Percentiles rank a stretch among this genome's conserved stretches.
These are phyloP conservation scores for Fusarium denticulatum DNA, from an alignment of 2,329 filamentous ascomycete genomes.

Conservation along the genomic window DNA sequence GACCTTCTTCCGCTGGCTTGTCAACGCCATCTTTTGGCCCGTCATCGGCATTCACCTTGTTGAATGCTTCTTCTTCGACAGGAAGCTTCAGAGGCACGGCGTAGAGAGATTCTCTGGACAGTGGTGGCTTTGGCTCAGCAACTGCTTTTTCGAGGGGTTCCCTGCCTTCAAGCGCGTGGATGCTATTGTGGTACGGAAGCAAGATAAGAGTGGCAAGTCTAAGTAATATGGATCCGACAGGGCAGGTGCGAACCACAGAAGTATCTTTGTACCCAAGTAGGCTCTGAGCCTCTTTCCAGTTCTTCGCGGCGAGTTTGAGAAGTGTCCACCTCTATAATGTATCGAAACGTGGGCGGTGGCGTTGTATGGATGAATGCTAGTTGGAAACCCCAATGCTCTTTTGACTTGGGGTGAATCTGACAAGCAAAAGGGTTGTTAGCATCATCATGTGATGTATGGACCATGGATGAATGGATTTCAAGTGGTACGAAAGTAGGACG, in stretches of 20 bases:
- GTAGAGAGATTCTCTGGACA: slow-evolving; percentile 56
- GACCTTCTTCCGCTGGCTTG: slow-evolving; percentile 65
- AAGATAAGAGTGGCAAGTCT: slow-evolving; percentile 50
- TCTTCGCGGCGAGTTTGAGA: too few relatives aligned
- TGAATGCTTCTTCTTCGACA: slow-evolving; percentile 69
- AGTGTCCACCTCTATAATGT: too few relatives aligned
- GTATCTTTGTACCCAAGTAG: too few relatives aligned
- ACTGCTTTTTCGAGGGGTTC: slow-evolving; percentile 64
- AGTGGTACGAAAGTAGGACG: background rate
- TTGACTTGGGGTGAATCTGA: background rate
- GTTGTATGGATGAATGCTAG: background rate
- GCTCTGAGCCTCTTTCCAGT: too few relatives aligned
- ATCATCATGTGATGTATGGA: background rate
- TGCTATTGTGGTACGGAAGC: slow-evolving; percentile 55
- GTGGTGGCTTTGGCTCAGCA: slow-evolving; percentile 66
- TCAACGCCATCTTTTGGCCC: slow-evolving; percentile 65
- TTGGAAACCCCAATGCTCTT: too few relatives aligned
- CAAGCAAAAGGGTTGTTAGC: background rate
- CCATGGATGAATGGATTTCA: background rate
- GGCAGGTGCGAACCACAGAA: too few relatives aligned
- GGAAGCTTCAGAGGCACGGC: slow-evolving; percentile 57
- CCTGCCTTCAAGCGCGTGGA: slow-evolving; percentile 63
- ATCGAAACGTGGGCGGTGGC: background rate
- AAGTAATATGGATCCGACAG: slow-evolving; percentile 2
- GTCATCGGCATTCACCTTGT: slow-evolving; percentile 71